These are phyloP conservation scores for Jimgerdemannia lactiflua DNA, from an alignment of 192 early-diverging fungal species.

Conservation along the genomic window DNA sequence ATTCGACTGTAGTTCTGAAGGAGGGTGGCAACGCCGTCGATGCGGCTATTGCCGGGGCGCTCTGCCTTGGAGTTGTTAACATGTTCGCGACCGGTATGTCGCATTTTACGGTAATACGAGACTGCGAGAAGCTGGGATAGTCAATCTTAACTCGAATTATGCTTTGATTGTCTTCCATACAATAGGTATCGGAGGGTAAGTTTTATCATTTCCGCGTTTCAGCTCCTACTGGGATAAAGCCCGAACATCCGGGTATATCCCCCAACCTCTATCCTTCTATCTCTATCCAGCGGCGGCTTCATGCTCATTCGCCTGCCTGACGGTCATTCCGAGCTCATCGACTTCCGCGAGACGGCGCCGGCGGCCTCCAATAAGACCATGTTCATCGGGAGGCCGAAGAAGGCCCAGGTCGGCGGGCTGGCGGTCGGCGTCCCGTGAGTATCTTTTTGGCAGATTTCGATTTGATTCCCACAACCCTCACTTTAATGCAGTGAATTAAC, in stretches of 20 bases:
- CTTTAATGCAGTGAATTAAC: not conserved
- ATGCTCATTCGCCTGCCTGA: constrained; percentile 73
- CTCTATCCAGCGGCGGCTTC: constrained; percentile 75
- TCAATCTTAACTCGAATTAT: constrained; percentile 9
- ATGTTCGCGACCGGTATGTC: constrained; percentile 72
- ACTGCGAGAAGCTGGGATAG: not conserved
- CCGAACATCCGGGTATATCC: not conserved
- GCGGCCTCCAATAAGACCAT: constrained; percentile 70
- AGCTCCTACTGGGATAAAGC: not conserved
- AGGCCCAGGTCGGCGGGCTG: constrained; percentile 70
- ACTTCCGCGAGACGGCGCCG: constrained; percentile 90
- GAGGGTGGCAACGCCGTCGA: constrained; percentile 90
- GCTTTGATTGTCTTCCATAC: constrained; percentile 3
- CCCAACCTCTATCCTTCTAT: constrained; percentile 9
- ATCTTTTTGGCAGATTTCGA: not conserved
- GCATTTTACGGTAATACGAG: too few species aligned
- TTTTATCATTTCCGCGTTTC: not conserved
- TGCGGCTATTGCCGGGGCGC: constrained; percentile 78
- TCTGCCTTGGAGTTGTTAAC: constrained; percentile 89
- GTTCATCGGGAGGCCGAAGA: constrained; percentile 70
- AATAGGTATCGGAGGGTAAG: constrained; percentile 66
- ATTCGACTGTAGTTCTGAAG: constrained; percentile 52
- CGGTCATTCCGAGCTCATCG: constrained; percentile 64
- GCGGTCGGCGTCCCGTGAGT: constrained; percentile 75
- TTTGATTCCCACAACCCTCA: too few species aligned